phyloP scores from a whole-genome alignment of 345 rosid genomes.

The Brassica incana region DNA sequence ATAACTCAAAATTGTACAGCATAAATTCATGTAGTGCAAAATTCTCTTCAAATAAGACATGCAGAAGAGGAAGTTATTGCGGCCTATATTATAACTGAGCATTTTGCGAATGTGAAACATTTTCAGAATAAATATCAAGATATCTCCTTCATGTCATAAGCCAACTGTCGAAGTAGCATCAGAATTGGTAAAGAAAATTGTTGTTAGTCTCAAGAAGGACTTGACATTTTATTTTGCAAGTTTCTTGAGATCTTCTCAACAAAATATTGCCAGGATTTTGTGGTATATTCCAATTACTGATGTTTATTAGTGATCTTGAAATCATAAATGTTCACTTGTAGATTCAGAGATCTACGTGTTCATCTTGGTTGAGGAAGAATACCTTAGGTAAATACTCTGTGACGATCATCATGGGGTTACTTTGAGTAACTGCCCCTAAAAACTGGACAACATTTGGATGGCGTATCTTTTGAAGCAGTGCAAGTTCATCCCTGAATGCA shows the following conservation, averaged over 20 bases:
- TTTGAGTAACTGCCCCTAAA: constrained; percentile 85
- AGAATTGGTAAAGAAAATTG: not conserved
- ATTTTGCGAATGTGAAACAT: constrained; percentile 11
- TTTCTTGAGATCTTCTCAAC: not conserved
- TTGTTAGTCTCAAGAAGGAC: not conserved
- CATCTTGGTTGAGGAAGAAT: constrained; percentile 18
- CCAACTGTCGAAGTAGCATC: constrained; percentile 8
- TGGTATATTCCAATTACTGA: not conserved
- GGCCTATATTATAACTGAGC: not conserved
- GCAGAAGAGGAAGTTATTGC: not conserved
- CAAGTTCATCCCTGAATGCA: constrained; percentile 83
- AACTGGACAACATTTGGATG: constrained; percentile 92
- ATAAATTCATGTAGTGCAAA: not conserved
- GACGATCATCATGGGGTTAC: constrained; percentile 86
- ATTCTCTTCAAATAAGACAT: not conserved
- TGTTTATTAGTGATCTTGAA: constrained; percentile 2
- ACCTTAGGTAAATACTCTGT: constrained; percentile 82
- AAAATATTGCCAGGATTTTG: not conserved
- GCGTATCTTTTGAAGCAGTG: constrained; percentile 78
- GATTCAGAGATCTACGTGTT: not conserved
- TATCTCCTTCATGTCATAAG: constrained; percentile 1
- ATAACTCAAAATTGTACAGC: not conserved
- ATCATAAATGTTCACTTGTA: not conserved
- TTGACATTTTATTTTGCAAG: not conserved
- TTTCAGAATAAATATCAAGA: constrained; percentile 4